Conservation (phyloP, 225 moss, liverwort and hornwort genomes). For the Takakia lepidozioides region DNA sequence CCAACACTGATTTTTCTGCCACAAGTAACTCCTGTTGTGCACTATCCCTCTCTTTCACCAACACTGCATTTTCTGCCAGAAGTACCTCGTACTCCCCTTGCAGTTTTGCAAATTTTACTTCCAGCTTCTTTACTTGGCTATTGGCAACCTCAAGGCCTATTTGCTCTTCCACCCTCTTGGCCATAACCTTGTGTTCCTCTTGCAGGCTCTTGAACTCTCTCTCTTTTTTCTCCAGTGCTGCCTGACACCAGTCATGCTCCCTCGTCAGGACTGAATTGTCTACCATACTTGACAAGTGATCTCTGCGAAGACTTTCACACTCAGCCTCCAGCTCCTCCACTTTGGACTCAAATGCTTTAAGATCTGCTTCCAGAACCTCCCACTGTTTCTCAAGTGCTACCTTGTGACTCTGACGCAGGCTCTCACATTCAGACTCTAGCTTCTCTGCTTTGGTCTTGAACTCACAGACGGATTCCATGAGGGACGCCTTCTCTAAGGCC, state of each 20-base stretch:
- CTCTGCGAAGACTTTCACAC: conserved; percentile 39
- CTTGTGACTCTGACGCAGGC: conserved; percentile 13
- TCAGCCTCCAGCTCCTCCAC: conserved; percentile 42
- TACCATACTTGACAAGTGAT: conserved; percentile 40
- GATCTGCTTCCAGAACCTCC: conserved; percentile 32
- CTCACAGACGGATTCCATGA: conserved; percentile 10
- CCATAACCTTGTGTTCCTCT: conserved; percentile 18
- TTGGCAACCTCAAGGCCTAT: conserved; percentile 7
- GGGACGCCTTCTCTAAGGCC: conserved; percentile 12
- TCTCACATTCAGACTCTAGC: background rate
- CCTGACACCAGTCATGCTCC: conserved; percentile 16
- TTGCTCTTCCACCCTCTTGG: background rate
- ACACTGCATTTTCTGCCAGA: conserved; percentile 26
- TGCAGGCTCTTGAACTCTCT: conserved; percentile 32
- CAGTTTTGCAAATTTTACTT: conserved; percentile 12
- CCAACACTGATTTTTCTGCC: conserved; percentile 26
- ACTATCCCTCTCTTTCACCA: conserved; percentile 35
- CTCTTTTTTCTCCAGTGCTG: conserved; percentile 28
- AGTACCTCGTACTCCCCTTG: conserved; percentile 38
- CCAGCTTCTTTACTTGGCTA: conserved; percentile 9
- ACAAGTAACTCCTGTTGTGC: conserved; percentile 31
- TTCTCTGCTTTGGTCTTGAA: background rate
- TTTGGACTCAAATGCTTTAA: conserved; percentile 43
- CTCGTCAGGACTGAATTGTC: conserved; percentile 26
- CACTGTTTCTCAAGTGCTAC: conserved; percentile 36